Evolutionary conservation across 805 yeast genomes (phyloP), one percentile per base, ranked within the genome.

Genomic region (Sugiyamaella mastotermitis): DNA sequence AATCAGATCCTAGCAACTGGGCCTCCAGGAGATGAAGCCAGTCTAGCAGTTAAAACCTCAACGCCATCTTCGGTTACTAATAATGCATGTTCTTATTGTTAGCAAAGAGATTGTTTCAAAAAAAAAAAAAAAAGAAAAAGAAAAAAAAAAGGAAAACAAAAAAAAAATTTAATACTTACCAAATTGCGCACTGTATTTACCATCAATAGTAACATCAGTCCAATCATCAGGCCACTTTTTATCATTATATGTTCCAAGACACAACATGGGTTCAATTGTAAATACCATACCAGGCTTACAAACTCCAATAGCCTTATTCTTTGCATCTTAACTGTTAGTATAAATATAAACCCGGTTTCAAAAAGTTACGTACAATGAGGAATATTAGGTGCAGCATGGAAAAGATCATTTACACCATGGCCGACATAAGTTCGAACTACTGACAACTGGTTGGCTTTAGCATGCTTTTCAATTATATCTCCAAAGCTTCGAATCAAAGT

Each of bases 231-330:
- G 98, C 98, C 98, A 92, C 40, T 78, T 68, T 42, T 73, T 62
- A 60, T 88, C 97, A 55, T 75, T 75, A 66, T 75, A 81, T 0
- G 81, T 66, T 7, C 98, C 98, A 48, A 78, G 67, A 57, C 85
- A 83, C 50, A 92, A 75, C 98, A 92, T 92, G 33, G 98, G 98
- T 64, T 92, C 98, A 41, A 92, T 85, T 15, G 98, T 92, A 69
- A 92, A 92, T 10, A 84, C 86, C 81, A 88, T 83, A 16, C 98
- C 98, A 16, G 95, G 90, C 59, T 85, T 85, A 67, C 92, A 88
- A 31, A 85, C 78, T 42, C 98, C 98, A 33, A 88, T 71, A 5
- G 95, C 84, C 66, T 90, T 90, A 66, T 88, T 92, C 51, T 78
- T 80, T 16, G 92, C 94, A 57, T 92, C n/a, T n/a, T n/a, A n/a